Conservation (phyloP, 352 stramenopile species). For the Pythium grandisporangium region DNA sequence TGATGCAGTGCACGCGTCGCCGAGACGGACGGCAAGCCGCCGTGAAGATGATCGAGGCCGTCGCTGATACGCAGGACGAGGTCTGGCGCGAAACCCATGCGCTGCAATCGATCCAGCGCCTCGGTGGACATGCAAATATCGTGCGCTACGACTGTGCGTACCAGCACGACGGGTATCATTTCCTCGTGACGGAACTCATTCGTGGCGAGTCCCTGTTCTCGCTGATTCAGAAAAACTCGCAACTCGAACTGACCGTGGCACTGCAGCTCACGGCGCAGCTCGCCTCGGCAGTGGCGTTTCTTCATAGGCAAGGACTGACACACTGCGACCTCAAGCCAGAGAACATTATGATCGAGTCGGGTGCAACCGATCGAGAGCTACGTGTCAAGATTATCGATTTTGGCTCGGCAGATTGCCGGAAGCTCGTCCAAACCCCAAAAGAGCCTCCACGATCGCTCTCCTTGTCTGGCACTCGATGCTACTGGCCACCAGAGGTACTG, state of each 20-base stretch:
- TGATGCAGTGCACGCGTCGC: conserved; percentile 76
- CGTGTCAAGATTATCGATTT: conserved; percentile 86
- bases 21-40: conserved; percentile 43
- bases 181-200: conserved; percentile 75
- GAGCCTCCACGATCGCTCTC: conserved; percentile 10
- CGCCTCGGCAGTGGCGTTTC: conserved; percentile 56
- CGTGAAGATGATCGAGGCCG: conserved; percentile 73
- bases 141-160: conserved; percentile 57
- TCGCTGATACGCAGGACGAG: conserved; percentile 39
- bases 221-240: conserved; percentile 46
- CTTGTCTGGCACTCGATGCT: conserved; percentile 74
- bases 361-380: conserved; percentile 7
- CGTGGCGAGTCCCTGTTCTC: conserved; percentile 54
- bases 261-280: conserved; percentile 53
- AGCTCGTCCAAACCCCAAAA: not conserved
- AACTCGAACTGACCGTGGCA: conserved; percentile 29
- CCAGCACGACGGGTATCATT: conserved; percentile 72
- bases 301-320: conserved; percentile 42
- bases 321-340: conserved; percentile 88
- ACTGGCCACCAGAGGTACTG: conserved; percentile 80
- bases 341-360: conserved; percentile 68
- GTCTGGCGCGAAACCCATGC: conserved; percentile 52
- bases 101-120: conserved; percentile 33
- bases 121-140: conserved; percentile 54
- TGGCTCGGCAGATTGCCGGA: conserved; percentile 41